Evolutionary conservation across 495 filamentous ascomycete genomes (phyloP).

Genomic region (Endocarpon pusillum): DNA sequence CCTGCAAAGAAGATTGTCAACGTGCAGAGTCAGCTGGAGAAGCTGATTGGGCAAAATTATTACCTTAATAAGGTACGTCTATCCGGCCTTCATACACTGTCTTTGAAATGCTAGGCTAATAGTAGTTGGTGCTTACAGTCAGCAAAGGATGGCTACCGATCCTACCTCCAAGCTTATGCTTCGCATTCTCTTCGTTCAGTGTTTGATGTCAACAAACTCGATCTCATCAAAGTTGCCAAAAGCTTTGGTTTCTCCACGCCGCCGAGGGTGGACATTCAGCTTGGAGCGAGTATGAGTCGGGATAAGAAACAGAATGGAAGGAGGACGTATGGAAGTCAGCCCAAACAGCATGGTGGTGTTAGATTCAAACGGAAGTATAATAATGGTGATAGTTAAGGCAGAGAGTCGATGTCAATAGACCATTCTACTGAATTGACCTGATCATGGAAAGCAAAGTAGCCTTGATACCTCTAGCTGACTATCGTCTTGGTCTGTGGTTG

Average conservation of each 20-base stretch:
- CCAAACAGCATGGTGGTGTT: constrained; percentile 26
- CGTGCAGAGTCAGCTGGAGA: constrained; percentile 87
- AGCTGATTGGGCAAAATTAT: constrained; percentile 85
- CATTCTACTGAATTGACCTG: no score
- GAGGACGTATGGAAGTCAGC: constrained; percentile 67
- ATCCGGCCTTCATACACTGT: no score
- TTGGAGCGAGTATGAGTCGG: constrained; percentile 72
- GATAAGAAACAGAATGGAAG: constrained; percentile 70
- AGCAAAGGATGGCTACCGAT: constrained; percentile 55
- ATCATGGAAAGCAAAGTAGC: no score
- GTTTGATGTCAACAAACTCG: constrained; percentile 86
- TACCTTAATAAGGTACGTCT: constrained; percentile 74
- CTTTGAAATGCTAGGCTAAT: no score
- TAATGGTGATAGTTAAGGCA: no score
- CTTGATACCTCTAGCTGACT: no score
- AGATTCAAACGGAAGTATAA: constrained; percentile 31
- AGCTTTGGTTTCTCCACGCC: constrained; percentile 79
- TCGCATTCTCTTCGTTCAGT: constrained; percentile 77
- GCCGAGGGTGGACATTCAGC: constrained; percentile 76
- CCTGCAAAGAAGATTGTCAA: constrained; percentile 81
- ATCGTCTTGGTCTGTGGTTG: no score
- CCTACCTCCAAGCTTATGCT: constrained; percentile 88
- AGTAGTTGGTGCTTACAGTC: no score
- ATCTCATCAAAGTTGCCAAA: constrained; percentile 86
- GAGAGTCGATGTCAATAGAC: no score